Percentiles rank a stretch among this genome's conserved stretches.
phyloP scores from a whole-genome alignment of 1,139 yeast species.

The Candida sanyaensis region DNA sequence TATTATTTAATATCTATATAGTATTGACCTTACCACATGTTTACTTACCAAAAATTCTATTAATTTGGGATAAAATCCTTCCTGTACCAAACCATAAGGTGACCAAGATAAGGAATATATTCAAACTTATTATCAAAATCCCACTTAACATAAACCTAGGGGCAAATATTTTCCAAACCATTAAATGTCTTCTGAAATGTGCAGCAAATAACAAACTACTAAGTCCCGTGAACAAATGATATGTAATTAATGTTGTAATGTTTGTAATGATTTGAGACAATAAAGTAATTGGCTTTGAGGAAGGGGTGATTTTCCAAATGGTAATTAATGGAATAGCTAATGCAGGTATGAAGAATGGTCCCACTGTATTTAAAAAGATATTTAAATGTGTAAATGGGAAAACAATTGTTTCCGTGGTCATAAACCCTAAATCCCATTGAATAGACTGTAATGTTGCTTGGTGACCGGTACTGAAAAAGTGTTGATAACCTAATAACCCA shows the following conservation, averaged over 20 bases:
- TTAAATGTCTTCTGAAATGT: constrained; percentile 86
- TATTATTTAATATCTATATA: no score
- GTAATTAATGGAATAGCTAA: constrained; percentile 73
- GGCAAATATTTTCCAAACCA: constrained; percentile 99
- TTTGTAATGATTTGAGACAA: constrained; percentile 72
- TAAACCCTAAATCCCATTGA: constrained; percentile 94
- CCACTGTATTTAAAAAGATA: constrained; percentile 81
- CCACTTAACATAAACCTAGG: constrained; percentile 94
- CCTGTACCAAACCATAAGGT: constrained; percentile 72
- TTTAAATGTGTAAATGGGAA: constrained; percentile 89
- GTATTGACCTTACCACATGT: background rate
- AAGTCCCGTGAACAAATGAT: constrained; percentile 70
- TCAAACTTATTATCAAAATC: constrained; percentile 62
- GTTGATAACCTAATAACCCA: constrained; percentile 75
- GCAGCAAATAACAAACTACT: constrained; percentile 82
- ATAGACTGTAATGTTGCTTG: constrained; percentile 94
- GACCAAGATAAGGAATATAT: constrained; percentile 57
- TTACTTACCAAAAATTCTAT: constrained; percentile 62
- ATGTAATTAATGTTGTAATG: constrained; percentile 66
- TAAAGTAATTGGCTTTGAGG: constrained; percentile 67
- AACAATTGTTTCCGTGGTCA: constrained; percentile 69
- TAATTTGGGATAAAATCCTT: constrained; percentile 63
- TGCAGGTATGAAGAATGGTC: constrained; percentile 72
- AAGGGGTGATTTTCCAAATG: constrained; percentile 77
- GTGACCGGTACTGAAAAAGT: constrained; percentile 92